Conservation (phyloP, 768 basidiomycete genomes). For the Boletus barrowsii region DNA sequence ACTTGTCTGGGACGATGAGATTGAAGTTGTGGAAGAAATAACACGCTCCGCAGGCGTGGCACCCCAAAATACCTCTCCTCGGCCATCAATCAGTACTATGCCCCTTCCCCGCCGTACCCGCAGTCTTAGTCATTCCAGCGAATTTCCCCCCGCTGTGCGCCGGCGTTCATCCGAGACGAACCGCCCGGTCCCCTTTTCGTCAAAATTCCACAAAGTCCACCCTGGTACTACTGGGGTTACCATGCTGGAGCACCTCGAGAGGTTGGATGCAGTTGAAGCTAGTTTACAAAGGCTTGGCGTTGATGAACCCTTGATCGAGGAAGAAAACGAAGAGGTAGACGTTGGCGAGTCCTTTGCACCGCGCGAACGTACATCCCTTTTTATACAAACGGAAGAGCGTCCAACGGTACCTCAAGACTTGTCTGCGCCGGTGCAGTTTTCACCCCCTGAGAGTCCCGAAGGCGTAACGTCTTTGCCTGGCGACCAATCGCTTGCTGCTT, state of each 20-base stretch:
- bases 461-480: slow-evolving; percentile 54
- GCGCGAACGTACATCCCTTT: slow-evolving; percentile 11
- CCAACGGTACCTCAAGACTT: slow-evolving; percentile 9
- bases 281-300: slow-evolving; percentile 71
- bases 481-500: slow-evolving; percentile 49
- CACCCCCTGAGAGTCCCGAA: slow-evolving; percentile 56
- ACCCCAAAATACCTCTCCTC: slow-evolving; percentile 49
- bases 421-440: slow-evolving; percentile 43
- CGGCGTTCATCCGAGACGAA: slow-evolving; percentile 60
- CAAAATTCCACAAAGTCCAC: slow-evolving; percentile 81
- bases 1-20: slow-evolving; percentile 82
- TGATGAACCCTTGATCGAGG: slow-evolving; percentile 48
- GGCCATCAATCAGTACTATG: slow-evolving; percentile 58
- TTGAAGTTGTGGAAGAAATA: slow-evolving; percentile 64
- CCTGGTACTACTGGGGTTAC: slow-evolving; percentile 86
- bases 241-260: slow-evolving; percentile 81
- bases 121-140: slow-evolving; percentile 55
- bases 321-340: slow-evolving; percentile 58
- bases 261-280: slow-evolving; percentile 79
- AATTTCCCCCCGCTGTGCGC: slow-evolving; percentile 73
- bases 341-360: slow-evolving; percentile 51
- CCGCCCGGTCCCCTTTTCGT: slow-evolving; percentile 77
- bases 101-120: slow-evolving; percentile 54
- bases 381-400: slow-evolving; percentile 32
- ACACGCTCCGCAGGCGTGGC: slow-evolving; percentile 30